A percentile compares a stretch with the other conserved stretches of the same genome.
Evolutionary conservation across 2,329 filamentous ascomycete species (phyloP).

Genomic region (Curvularia eragrostidis): DNA sequence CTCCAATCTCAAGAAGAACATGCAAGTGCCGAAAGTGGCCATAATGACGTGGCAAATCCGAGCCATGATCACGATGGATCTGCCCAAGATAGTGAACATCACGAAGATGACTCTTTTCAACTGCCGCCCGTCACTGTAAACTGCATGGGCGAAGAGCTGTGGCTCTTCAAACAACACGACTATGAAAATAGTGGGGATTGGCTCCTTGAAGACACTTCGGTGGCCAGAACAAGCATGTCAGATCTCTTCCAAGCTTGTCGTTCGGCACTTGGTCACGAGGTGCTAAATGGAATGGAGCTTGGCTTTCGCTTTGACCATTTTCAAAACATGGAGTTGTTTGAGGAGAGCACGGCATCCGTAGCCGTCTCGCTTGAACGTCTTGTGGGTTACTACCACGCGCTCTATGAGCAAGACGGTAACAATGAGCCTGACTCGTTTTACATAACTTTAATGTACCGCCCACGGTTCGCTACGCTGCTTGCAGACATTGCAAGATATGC

Average conservation of each 20-base stretch:
- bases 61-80: conserved; percentile 21
- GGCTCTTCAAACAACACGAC: conserved; percentile 43
- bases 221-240: conserved; percentile 49
- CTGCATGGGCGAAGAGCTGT: conserved; percentile 38
- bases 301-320: conserved; percentile 55
- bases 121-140: conserved; percentile 37
- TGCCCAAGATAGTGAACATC: conserved; percentile 9
- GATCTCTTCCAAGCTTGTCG: conserved; percentile 65
- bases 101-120: conserved; percentile 20
- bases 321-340: conserved; percentile 39
- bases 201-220: conserved; percentile 35
- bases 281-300: conserved; percentile 60
- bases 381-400: conserved; percentile 64
- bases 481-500: conserved; percentile 60
- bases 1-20: conserved; percentile 19
- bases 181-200: conserved; percentile 40
- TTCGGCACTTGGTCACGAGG: conserved; percentile 60
- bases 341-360: conserved; percentile 43
- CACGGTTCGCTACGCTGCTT: conserved; percentile 62
- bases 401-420: conserved; percentile 66
- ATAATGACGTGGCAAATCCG: conserved; percentile 17
- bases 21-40: conserved; percentile 11
- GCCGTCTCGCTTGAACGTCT: conserved; percentile 55
- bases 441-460: conserved; percentile 61
- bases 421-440: conserved; percentile 63